phyloP scores from a whole-genome alignment of 306 rosid genomes.

The Cercis canadensis region DNA sequence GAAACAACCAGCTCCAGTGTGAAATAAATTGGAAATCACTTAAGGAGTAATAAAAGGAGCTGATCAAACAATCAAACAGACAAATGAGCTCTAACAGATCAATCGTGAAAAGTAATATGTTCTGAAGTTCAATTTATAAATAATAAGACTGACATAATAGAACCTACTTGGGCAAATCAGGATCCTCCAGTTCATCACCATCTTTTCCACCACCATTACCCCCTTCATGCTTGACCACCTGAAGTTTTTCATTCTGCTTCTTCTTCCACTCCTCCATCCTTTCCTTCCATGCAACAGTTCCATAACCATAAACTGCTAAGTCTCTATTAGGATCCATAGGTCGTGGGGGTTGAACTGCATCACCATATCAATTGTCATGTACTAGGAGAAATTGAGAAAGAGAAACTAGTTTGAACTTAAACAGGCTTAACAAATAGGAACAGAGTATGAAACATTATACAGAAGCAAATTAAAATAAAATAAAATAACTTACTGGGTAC shows the following conservation, averaged over 20 bases:
- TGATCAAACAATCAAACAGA: too few species aligned
- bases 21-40: too few species aligned
- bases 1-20: too few species aligned
- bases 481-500: constrained; percentile 51
- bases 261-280: constrained; percentile 91
- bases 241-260: constrained; percentile 75
- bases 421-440: constrained; percentile 22
- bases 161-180: constrained; percentile 83
- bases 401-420: constrained; percentile 20
- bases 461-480: constrained; percentile 12
- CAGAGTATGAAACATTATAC: not conserved
- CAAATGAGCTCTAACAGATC: not conserved
- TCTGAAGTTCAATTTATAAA: constrained; percentile 11
- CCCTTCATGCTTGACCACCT: constrained; percentile 73
- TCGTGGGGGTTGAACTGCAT: constrained; percentile 76
- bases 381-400: not conserved
- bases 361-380: constrained; percentile 36
- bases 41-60: too few species aligned
- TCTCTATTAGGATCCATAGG: constrained; percentile 95
- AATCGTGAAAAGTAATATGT: not conserved
- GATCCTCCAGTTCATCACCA: constrained; percentile 55
- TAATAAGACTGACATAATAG: constrained; percentile 13
- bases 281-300: constrained; percentile 94
- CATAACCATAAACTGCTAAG: constrained; percentile 82
- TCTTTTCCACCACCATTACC: constrained; percentile 49